phyloP scores from a whole-genome alignment of 768 basidiomycete species.

The Piloderma croceum region DNA sequence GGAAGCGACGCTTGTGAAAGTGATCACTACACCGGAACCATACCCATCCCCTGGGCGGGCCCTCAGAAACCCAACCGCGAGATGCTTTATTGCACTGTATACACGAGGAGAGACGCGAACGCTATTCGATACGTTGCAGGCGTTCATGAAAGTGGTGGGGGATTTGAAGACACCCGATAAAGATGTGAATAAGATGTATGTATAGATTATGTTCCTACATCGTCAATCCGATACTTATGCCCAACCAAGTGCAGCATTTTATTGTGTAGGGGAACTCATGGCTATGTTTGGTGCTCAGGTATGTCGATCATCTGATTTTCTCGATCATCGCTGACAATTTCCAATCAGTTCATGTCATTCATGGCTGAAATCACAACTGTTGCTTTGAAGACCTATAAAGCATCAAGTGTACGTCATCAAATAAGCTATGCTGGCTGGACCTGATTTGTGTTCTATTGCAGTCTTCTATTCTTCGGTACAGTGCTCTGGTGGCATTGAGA shows the following conservation, averaged over 20 bases:
- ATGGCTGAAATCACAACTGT: slow-evolving; percentile 76
- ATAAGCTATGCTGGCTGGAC: not conserved
- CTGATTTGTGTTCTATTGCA: slow-evolving; percentile 23
- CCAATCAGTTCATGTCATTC: slow-evolving; percentile 83
- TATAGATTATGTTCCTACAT: slow-evolving; percentile 4
- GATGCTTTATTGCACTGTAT: slow-evolving; percentile 74
- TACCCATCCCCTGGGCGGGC: slow-evolving; percentile 88
- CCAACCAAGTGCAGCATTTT: slow-evolving; percentile 66
- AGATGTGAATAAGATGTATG: slow-evolving; percentile 65
- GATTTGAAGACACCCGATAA: slow-evolving; percentile 66
- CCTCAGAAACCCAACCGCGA: slow-evolving; percentile 68
- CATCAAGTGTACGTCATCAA: slow-evolving; percentile 56
- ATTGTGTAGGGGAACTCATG: slow-evolving; percentile 88
- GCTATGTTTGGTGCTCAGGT: slow-evolving; percentile 78
- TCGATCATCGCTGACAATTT: not conserved
- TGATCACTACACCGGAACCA: slow-evolving; percentile 55
- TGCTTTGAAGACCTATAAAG: slow-evolving; percentile 62
- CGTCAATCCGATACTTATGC: not conserved
- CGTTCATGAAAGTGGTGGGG: slow-evolving; percentile 65
- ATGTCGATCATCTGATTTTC: slow-evolving; percentile 20
- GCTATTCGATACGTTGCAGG: slow-evolving; percentile 81
- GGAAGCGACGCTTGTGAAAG: slow-evolving; percentile 60
- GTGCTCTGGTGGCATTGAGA: slow-evolving; percentile 70
- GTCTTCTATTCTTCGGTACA: slow-evolving; percentile 78
- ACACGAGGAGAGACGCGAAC: slow-evolving; percentile 75